Evolutionary conservation across 1,139 yeast genomes (phyloP).

Genomic region (Geotrichum klebahnii): DNA sequence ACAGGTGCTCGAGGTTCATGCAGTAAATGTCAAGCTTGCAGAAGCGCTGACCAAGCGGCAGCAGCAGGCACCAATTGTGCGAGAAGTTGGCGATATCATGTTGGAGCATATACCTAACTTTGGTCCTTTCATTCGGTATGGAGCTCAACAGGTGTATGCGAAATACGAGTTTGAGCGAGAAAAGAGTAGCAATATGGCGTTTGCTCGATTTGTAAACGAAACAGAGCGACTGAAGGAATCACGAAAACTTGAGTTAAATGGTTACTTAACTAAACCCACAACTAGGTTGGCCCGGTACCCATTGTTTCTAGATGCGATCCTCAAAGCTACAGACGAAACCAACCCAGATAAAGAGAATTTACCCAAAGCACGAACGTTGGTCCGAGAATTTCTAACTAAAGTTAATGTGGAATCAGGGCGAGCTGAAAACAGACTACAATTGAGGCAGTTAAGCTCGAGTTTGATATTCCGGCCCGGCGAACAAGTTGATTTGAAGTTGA

Average conservation of each 20-base stretch:
- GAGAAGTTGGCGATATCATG: constrained; percentile 80
- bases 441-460: constrained; percentile 77
- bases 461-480: constrained; percentile 74
- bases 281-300: constrained; percentile 96
- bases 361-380: constrained; percentile 66
- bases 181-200: constrained; percentile 80
- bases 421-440: constrained; percentile 86
- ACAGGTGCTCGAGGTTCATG: constrained; percentile 79
- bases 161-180: constrained; percentile 94
- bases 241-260: constrained; percentile 83
- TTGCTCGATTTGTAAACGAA: constrained; percentile 88
- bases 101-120: constrained; percentile 78
- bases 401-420: constrained; percentile 91
- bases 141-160: constrained; percentile 95
- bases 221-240: constrained; percentile 86
- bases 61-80: constrained; percentile 79
- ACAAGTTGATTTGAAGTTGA: constrained; percentile 77
- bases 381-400: constrained; percentile 69
- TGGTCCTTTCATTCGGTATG: constrained; percentile 87
- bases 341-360: constrained; percentile 73
- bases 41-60: constrained; percentile 88
- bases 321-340: constrained; percentile 72
- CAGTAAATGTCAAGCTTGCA: constrained; percentile 76
- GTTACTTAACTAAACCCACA: constrained; percentile 91
- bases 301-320: constrained; percentile 71